Evolutionary conservation across 2,329 filamentous ascomycete species (phyloP).

Genomic region (Arthrobotrys megalospora): DNA sequence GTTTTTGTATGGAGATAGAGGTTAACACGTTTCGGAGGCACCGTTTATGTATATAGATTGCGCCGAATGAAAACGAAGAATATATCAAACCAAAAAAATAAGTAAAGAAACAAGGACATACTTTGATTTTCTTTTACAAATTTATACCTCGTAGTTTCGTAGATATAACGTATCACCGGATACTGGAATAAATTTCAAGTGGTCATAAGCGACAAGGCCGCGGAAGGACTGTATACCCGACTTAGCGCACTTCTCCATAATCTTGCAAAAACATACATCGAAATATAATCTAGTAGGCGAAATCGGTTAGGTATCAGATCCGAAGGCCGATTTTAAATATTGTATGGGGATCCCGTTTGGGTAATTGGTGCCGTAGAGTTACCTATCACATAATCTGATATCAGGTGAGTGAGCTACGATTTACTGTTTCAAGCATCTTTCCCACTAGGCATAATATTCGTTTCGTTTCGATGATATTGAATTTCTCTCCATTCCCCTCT

Average conservation of each 20-base stretch:
- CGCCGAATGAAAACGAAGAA: neutral
- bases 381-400: neutral
- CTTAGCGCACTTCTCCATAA: neutral
- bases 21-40: neutral
- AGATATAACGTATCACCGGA: neutral
- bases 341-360: neutral
- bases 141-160: neutral
- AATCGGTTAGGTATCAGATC: neutral
- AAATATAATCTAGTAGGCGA: conserved; percentile 17
- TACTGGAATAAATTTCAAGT: neutral
- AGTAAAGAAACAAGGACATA: neutral
- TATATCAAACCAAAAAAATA: neutral
- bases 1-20: neutral
- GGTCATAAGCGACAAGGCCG: neutral
- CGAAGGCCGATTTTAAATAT: neutral
- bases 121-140: neutral
- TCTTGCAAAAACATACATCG: neutral
- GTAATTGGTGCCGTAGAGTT: neutral
- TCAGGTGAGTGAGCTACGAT: neutral
- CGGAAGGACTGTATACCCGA: neutral
- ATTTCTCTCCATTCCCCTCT: too few species aligned
- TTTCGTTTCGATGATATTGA: too few species aligned
- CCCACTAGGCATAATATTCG: too few species aligned
- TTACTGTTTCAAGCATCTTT: too few species aligned
- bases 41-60: conserved; percentile 16